Evolutionary conservation across 2,329 filamentous ascomycete species (phyloP), one percentile per base, ranked within the genome.

Genomic region (Gnomoniopsis smithogilvyi): DNA sequence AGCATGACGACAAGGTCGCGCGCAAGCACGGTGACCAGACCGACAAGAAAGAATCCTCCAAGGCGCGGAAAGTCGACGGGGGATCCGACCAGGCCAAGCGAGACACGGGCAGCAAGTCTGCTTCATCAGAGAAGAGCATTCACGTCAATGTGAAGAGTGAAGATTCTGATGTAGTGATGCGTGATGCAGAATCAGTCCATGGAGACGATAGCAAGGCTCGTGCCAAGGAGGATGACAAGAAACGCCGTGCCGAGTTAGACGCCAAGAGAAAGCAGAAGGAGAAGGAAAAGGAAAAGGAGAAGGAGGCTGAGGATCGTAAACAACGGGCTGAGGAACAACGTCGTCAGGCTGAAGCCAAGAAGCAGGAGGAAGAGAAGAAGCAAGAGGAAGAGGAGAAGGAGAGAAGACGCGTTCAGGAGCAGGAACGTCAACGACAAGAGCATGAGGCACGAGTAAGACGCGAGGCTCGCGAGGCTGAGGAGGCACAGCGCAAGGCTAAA

Each of bases 91-190:
- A 73, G n/a, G 72, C 74, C 24, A 74, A 76, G 2, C 74, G 74
- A 51, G 77, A 80, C 30, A 71, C 70, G 21, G 45, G 45, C 2
- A 68, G 71, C 17, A 80, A 78, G 62, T 71, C 72, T 2, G 68
- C 65, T 11, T 67, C 73, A 2, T 70, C 72, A 3, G 81, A 83
- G 45, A 81, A 79, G 65, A 78, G 74, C 56, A 81, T 84, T n/a
- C 78, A 79, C 51, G 80, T 85, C 48, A 84, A 84, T 50, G 80
- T 85, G 45, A 84, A 84, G 64, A 80, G 80, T 0, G 82, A 85
- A 61, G 82, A 85, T 56, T 68, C 73, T 1, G 83, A 86, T 56
- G 68, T 82, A 10, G 80, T 83, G 21, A 85, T 86, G 82, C 73
- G 72, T 2, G 83, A 85, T 62, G 77, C 74, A 2, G 72, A 63